Percentiles rank a stretch among this genome's conserved stretches.
These are phyloP conservation scores for Hanseniaspora thailandica DNA, from an alignment of 805 yeast genomes.

Conservation along the genomic window DNA sequence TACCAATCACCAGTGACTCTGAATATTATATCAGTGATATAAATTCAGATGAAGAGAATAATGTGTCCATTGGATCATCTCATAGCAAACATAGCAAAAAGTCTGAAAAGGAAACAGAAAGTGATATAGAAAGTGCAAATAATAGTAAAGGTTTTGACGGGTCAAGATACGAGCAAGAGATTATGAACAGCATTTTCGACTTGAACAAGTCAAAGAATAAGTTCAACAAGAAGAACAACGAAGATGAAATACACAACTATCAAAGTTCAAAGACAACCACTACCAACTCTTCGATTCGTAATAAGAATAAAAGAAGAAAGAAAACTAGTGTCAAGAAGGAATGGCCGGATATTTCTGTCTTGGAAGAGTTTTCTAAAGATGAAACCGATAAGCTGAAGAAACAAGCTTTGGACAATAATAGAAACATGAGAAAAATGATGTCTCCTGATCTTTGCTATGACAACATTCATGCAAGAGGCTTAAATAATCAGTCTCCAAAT, in stretches of 20 bases:
- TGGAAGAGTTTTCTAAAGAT: slow-evolving; percentile 65
- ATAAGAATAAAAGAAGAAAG: slow-evolving; percentile 18
- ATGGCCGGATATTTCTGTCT: slow-evolving; percentile 78
- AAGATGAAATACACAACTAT: slow-evolving; percentile 3
- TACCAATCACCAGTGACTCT: slow-evolving; percentile 53
- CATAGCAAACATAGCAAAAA: neutral
- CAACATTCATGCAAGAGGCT: slow-evolving; percentile 4
- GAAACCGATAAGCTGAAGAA: slow-evolving; percentile 43
- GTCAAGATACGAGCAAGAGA: slow-evolving; percentile 8
- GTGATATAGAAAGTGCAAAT: neutral
- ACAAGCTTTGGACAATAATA: slow-evolving; percentile 27
- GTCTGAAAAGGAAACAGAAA: neutral
- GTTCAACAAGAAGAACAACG: neutral
- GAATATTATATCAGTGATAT: slow-evolving; percentile 22
- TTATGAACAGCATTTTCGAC: slow-evolving; percentile 3
- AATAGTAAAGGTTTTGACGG: slow-evolving; percentile 13
- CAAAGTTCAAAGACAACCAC: neutral
- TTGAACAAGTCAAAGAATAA: neutral
- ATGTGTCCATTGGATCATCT: neutral
- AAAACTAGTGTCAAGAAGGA: slow-evolving; percentile 21
- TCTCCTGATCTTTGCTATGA: slow-evolving; percentile 10
- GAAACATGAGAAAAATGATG: slow-evolving; percentile 7
- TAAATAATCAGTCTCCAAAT: neutral
- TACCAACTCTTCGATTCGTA: neutral
- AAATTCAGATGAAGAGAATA: slow-evolving; percentile 15